Percentiles rank a stretch among this genome's conserved stretches.
Conservation (phyloP, 371 early-diverging fungal genomes). For the Blastocladiella emersonii region DNA sequence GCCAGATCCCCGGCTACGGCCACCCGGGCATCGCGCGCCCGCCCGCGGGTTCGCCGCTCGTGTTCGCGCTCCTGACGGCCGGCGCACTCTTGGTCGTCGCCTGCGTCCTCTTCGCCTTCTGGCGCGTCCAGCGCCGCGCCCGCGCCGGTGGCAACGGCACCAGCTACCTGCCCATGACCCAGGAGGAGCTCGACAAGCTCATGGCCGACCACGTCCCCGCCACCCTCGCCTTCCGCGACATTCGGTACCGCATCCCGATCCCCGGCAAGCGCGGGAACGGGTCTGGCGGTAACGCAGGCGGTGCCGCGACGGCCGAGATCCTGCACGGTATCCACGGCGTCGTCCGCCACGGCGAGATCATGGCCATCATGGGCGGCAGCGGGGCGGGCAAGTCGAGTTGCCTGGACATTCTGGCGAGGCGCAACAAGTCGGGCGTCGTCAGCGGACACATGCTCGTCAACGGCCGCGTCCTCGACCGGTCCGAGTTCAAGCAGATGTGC, state of each 20-base stretch:
- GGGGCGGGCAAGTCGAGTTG: slow-evolving; percentile 63
- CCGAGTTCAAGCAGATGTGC: slow-evolving; percentile 39
- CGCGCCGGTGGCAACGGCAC: neutral
- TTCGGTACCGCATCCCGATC: slow-evolving; percentile 36
- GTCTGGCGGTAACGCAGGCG: too few relatives aligned
- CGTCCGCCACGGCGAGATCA: slow-evolving; percentile 66
- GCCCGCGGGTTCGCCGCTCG: slow-evolving; percentile 41
- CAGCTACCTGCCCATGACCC: neutral
- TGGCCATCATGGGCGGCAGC: slow-evolving; percentile 59
- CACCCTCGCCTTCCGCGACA: slow-evolving; percentile 46
- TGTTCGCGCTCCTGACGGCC: slow-evolving; percentile 41
- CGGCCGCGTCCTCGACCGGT: slow-evolving; percentile 38
- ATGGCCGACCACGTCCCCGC: slow-evolving; percentile 59
- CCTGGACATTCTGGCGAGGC: slow-evolving; percentile 78
- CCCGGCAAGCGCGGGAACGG: slow-evolving; percentile 9
- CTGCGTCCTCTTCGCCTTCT: neutral
- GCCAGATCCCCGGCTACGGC: slow-evolving; percentile 66
- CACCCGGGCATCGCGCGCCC: slow-evolving; percentile 35
- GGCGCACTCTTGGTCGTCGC: slow-evolving; percentile 37
- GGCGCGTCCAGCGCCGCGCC: neutral
- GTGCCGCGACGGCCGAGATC: slow-evolving; percentile 17
- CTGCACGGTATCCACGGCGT: slow-evolving; percentile 50
- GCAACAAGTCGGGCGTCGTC: slow-evolving; percentile 62
- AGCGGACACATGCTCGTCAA: slow-evolving; percentile 82
- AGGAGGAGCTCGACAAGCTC: slow-evolving; percentile 27